These are phyloP conservation scores for Breynia disticha DNA, from an alignment of 441 rosid genomes.

Conservation along the genomic window DNA sequence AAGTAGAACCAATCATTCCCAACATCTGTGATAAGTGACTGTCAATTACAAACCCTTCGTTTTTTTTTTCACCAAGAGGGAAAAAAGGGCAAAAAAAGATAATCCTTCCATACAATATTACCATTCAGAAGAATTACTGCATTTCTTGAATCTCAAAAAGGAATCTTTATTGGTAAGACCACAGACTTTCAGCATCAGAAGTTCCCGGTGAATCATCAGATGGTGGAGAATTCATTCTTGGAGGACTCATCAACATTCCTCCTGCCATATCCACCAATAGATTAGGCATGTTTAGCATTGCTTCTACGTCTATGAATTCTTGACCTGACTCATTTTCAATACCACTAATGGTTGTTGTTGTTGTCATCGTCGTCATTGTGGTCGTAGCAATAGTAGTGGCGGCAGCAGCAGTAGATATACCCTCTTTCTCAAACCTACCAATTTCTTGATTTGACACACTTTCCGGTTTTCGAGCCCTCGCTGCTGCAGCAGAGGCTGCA, in stretches of 20 bases:
- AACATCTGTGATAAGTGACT: no score
- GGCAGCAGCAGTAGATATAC: neutral
- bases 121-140: neutral
- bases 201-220: constrained; percentile 37
- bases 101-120: neutral
- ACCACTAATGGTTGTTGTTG: neutral
- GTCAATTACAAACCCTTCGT: neutral
- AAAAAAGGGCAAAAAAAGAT: neutral
- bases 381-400: neutral
- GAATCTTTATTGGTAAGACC: constrained; percentile 27
- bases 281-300: constrained; percentile 38
- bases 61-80: neutral
- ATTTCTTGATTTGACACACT: constrained; percentile 16
- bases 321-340: neutral
- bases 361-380: constrained; percentile 2
- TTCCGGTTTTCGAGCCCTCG: constrained; percentile 1
- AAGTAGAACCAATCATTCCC: no score
- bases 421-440: constrained; percentile 4
- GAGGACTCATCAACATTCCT: constrained; percentile 48
- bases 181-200: constrained; percentile 36
- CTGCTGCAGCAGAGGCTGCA: constrained; percentile 42
- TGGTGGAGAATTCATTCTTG: constrained; percentile 35
- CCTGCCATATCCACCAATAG: constrained; percentile 51
- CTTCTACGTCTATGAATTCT: constrained; percentile 35
- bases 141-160: neutral